Evolutionary conservation across 208 protist species (phyloP).

Genomic region (Leishmania braziliensis): DNA sequence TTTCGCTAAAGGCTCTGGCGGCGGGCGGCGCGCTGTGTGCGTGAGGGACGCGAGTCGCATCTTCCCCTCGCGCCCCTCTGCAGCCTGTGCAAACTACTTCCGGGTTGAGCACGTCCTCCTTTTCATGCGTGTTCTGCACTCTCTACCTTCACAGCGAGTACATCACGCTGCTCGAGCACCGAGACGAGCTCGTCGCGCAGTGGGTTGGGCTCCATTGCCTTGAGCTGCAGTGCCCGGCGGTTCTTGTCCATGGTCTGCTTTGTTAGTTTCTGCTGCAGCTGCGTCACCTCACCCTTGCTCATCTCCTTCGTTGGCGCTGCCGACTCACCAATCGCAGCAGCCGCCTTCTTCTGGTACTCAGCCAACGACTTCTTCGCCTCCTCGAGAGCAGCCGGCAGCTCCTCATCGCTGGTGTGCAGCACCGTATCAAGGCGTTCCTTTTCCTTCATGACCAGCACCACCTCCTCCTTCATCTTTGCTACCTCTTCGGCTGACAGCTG

Average conservation of each 20-base stretch:
- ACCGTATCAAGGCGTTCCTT: slow-evolving; percentile 70
- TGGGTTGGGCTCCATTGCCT: slow-evolving; percentile 64
- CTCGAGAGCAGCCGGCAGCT: slow-evolving; percentile 49
- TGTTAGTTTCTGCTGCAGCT: slow-evolving; percentile 79
- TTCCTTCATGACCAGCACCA: slow-evolving; percentile 59
- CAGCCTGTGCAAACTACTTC: not conserved
- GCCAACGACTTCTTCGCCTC: slow-evolving; percentile 59
- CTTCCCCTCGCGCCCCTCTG: not conserved
- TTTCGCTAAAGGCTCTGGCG: not conserved
- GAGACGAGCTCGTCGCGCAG: slow-evolving; percentile 57
- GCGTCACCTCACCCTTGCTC: slow-evolving; percentile 64
- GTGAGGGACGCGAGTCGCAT: not conserved
- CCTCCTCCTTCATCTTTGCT: slow-evolving; percentile 56
- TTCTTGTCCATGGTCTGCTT: slow-evolving; percentile 81
- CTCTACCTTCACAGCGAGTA: slow-evolving; percentile 48
- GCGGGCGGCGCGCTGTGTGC: not conserved
- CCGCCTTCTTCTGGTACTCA: slow-evolving; percentile 35
- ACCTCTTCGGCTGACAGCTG: slow-evolving; percentile 53
- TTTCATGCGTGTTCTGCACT: slow-evolving; percentile 21
- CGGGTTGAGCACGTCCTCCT: not conserved
- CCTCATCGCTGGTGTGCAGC: slow-evolving; percentile 63
- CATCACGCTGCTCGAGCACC: slow-evolving; percentile 59
- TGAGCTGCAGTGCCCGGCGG: slow-evolving; percentile 78
- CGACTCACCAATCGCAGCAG: slow-evolving; percentile 16
- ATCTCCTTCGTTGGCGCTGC: slow-evolving; percentile 34